These are phyloP conservation scores for Plasmopara viticola DNA, from an alignment of 352 stramenopile genomes.

Conservation along the genomic window DNA sequence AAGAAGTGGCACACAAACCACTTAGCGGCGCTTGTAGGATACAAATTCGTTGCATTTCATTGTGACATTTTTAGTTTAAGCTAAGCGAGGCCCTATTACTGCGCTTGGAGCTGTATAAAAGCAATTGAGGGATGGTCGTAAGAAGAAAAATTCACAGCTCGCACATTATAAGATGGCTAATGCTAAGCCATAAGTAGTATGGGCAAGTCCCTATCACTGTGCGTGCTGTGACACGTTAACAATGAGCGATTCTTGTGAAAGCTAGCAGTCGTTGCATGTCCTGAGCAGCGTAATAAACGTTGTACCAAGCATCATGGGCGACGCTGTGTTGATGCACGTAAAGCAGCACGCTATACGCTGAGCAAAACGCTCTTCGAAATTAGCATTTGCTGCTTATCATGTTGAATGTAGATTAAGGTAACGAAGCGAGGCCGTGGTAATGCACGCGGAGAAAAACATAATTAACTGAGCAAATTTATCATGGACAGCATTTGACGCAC, in stretches of 20 bases:
- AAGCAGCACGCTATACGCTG: neutral
- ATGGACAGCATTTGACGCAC: neutral
- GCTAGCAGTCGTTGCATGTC: neutral
- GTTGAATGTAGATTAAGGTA: neutral
- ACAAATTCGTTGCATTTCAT: no score
- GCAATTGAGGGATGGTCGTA: no score
- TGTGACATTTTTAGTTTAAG: no score
- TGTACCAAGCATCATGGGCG: neutral
- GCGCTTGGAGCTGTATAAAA: no score
- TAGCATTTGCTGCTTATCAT: neutral
- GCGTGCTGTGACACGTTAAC: no score
- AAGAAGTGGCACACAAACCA: neutral
- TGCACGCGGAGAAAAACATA: neutral
- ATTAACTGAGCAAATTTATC: neutral
- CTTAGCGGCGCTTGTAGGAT: neutral
- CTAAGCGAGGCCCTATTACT: no score
- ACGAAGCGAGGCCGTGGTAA: neutral
- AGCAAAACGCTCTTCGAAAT: neutral
- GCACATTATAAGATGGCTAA: no score
- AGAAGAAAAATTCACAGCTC: no score
- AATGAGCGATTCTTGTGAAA: neutral
- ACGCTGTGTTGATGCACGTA: neutral
- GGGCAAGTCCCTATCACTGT: no score
- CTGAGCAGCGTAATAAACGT: neutral
- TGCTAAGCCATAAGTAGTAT: no score